phyloP scores from a whole-genome alignment of 169 alveolate genomes.

The Theileria luwenshuni region DNA sequence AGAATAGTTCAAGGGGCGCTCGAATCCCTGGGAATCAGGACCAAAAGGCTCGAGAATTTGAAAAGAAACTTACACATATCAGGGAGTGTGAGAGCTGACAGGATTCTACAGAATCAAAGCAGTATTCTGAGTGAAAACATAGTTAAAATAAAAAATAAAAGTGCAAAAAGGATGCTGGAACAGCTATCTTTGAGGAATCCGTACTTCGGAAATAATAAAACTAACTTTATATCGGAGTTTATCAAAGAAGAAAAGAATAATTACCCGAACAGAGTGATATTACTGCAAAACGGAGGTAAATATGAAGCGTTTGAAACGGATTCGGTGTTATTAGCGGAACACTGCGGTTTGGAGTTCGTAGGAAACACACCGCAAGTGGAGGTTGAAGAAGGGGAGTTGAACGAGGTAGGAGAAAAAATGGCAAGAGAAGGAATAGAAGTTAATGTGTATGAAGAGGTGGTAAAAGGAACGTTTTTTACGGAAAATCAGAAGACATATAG shows the following conservation, averaged over 20 bases:
- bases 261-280: slow-evolving; percentile 63
- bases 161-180: slow-evolving; percentile 34
- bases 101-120: slow-evolving; percentile 10
- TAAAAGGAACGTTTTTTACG: slow-evolving; percentile 15
- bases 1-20: slow-evolving; percentile 5
- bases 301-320: slow-evolving; percentile 77
- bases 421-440: slow-evolving; percentile 17
- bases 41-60: not conserved
- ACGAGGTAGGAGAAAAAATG: slow-evolving; percentile 6
- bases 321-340: slow-evolving; percentile 70
- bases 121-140: slow-evolving; percentile 3
- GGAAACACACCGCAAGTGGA: slow-evolving; percentile 49
- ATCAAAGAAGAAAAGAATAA: slow-evolving; percentile 61
- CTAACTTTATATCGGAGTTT: slow-evolving; percentile 37
- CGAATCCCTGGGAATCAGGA: not conserved
- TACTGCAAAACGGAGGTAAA: slow-evolving; percentile 59
- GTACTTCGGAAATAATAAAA: not conserved
- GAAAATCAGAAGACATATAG: slow-evolving; percentile 7
- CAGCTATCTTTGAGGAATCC: slow-evolving; percentile 6
- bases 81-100: slow-evolving; percentile 1
- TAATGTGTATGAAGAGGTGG: slow-evolving; percentile 37
- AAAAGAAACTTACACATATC: slow-evolving; percentile 4
- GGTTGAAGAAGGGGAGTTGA: slow-evolving; percentile 19
- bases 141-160: slow-evolving; percentile 8
- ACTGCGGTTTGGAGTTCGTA: slow-evolving; percentile 30